phyloP scores from a whole-genome alignment of 306 rosid species.

The Castanospermum australe region DNA sequence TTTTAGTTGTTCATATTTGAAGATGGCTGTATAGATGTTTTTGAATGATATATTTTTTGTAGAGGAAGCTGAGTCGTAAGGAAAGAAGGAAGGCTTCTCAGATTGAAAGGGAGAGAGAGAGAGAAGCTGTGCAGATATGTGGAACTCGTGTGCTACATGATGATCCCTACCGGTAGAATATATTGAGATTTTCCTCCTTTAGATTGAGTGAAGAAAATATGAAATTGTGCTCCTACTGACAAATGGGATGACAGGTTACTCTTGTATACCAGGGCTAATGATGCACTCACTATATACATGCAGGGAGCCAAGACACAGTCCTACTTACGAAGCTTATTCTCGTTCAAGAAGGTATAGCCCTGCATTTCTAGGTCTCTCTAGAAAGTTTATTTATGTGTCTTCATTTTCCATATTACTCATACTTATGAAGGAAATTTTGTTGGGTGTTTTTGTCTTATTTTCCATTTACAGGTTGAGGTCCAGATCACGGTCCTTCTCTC shows the following conservation, averaged over 20 bases:
- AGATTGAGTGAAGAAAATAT: constrained; percentile 23
- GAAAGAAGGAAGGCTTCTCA: constrained; percentile 98
- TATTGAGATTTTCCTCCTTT: neutral
- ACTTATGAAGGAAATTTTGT: neutral
- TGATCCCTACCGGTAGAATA: constrained; percentile 90
- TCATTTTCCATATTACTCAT: neutral
- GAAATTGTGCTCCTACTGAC: constrained; percentile 18
- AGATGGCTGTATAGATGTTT: neutral
- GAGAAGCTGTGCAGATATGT: constrained; percentile 70
- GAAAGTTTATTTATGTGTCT: neutral
- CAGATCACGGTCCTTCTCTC: constrained; percentile 80
- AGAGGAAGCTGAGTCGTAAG: constrained; percentile 98
- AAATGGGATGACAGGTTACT: constrained; percentile 1
- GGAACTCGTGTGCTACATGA: constrained; percentile 84
- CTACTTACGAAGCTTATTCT: constrained; percentile 95
- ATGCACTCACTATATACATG: constrained; percentile 29
- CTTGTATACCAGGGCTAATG: constrained; percentile 3
- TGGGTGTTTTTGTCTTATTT: neutral
- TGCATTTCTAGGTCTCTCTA: neutral
- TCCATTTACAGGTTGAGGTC: constrained; percentile 63
- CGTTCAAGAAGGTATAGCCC: constrained; percentile 75
- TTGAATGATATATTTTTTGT: constrained; percentile 14
- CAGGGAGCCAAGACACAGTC: constrained; percentile 94
- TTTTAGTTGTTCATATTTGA: constrained; percentile 11
- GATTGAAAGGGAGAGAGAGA: constrained; percentile 93